Conservation (phyloP, 768 basidiomycete species). For the Hygrophoropsis aurantiaca region DNA sequence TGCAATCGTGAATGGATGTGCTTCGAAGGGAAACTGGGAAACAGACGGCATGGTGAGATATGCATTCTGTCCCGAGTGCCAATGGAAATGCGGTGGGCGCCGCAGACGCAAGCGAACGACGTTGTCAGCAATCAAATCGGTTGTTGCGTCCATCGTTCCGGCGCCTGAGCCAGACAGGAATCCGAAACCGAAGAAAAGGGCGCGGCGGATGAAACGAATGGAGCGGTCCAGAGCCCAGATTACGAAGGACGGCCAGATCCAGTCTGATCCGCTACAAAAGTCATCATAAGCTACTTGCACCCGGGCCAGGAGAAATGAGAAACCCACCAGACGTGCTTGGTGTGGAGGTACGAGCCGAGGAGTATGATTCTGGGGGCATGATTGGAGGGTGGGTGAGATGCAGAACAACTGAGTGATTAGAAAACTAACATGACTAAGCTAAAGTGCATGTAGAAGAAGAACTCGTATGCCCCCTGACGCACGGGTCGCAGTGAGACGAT, state of each 20-base stretch:
- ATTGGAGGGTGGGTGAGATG: not conserved
- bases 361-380: constrained; percentile 30
- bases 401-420: not conserved
- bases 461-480: constrained; percentile 46
- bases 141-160: constrained; percentile 33
- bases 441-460: constrained; percentile 52
- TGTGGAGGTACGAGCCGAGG: constrained; percentile 42
- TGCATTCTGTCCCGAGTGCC: constrained; percentile 52
- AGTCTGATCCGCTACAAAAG: constrained; percentile 15
- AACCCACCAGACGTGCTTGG: constrained; percentile 18
- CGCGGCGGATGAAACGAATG: constrained; percentile 44
- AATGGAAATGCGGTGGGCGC: constrained; percentile 45
- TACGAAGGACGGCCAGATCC: constrained; percentile 31
- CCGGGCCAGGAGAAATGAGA: not conserved
- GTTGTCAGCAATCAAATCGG: constrained; percentile 42
- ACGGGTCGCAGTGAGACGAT: constrained; percentile 49
- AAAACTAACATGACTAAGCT: constrained; percentile 38
- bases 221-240: constrained; percentile 47
- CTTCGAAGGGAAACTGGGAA: constrained; percentile 43
- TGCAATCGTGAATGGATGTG: constrained; percentile 65
- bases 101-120: constrained; percentile 46
- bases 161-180: constrained; percentile 28
- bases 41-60: constrained; percentile 49
- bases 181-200: constrained; percentile 42
- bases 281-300: not conserved